Percentiles rank a stretch among this genome's conserved stretches.
Conservation (phyloP, 345 rosid species). For the Syzygium grande region DNA sequence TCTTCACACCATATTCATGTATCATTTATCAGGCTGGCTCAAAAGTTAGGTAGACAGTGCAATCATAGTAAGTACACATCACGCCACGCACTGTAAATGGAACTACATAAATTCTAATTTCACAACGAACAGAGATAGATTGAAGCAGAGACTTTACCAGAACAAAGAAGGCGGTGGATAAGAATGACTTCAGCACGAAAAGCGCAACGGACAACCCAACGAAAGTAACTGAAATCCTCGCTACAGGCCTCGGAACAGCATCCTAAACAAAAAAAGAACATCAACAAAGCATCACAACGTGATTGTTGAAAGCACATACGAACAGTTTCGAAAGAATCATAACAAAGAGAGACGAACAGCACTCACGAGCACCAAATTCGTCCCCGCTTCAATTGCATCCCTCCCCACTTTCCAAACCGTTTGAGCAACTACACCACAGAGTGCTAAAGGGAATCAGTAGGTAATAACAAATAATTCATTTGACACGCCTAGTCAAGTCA, state of each 20-base stretch:
- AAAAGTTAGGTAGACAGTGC: not conserved
- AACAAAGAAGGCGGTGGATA: constrained; percentile 75
- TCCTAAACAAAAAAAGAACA: constrained; percentile 21
- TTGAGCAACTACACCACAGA: constrained; percentile 37
- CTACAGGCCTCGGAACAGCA: constrained; percentile 54
- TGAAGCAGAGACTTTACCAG: constrained; percentile 38
- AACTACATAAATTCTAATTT: not conserved
- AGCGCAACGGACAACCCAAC: constrained; percentile 38
- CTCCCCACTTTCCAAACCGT: constrained; percentile 74
- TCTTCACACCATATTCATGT: not conserved
- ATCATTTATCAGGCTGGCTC: not conserved
- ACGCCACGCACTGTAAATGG: not conserved
- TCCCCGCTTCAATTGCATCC: constrained; percentile 84
- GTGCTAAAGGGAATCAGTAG: not conserved
- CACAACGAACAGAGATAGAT: not conserved
- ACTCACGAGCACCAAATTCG: constrained; percentile 82
- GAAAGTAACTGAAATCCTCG: constrained; percentile 42
- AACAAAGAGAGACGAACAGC: not conserved
- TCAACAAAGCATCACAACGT: not conserved
- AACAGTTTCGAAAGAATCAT: not conserved
- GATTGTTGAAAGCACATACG: not conserved
- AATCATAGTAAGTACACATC: not conserved
- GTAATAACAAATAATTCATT: not conserved
- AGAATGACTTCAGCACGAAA: constrained; percentile 55
- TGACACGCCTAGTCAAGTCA: not conserved